Evolutionary conservation across 2,329 filamentous ascomycete genomes (phyloP), one percentile per base, ranked within the genome.

Genomic region (Amphichorda felina): DNA sequence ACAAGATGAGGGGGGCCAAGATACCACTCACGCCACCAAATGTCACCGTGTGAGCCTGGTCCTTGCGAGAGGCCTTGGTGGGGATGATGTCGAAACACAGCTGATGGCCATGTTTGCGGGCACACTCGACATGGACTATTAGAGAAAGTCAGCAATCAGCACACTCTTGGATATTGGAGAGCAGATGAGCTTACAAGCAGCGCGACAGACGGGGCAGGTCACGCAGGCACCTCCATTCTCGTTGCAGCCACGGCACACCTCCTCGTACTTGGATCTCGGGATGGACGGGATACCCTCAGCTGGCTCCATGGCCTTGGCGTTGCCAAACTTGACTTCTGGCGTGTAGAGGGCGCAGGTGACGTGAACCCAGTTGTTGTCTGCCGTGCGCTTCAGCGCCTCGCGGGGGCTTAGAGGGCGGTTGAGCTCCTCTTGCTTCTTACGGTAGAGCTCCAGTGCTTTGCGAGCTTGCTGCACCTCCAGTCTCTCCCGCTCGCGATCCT

Each of bases 331-430:
- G 48, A 94, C 80, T 57, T 98, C 91, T 0, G 86, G 79, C 9
- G 82, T 88, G 78, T 85, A 96, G 14, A 94, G 68, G 2, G 91
- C 88, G 51, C 91, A 98, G 26, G 82, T 80, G 19, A 96, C 86
- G 54, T 98, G 91, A 13, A 95, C 85, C 91, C 91, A 98, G 51
- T 96, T 96, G 60, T 96, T 96, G 53, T 93, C 87, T 4, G 82
- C 84, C 0, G 91, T 98, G 33, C 85, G 77, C 61, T 98, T 98
- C 42, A 98, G 65, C 4, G 91, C 82, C 54, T 96, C 91, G 33
- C 91, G 76, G 18, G 91, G 91, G 43, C 85, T 75, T 25, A 81
- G 59, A 1, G 91, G 89, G 33, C 88, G 82, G 45, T 87, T 86
- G 48, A 81, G 75, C 41, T 89, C 82, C 50, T 85, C 75, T 57